These are phyloP conservation scores for Trichosporon sp. DNA, from an alignment of 1,284 basidiomycete genomes.

Conservation along the genomic window DNA sequence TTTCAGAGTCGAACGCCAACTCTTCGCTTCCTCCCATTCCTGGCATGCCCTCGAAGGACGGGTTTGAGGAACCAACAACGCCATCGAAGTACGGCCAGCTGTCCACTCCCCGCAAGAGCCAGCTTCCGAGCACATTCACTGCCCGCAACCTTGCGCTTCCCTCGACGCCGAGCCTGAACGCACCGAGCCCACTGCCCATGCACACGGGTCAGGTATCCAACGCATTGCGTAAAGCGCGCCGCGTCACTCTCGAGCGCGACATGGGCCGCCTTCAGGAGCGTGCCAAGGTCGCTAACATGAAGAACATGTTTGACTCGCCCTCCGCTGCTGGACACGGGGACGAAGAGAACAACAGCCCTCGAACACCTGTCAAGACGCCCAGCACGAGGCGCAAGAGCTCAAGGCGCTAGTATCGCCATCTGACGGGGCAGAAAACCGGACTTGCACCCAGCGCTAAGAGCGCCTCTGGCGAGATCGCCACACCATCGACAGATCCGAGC, in stretches of 20 bases:
- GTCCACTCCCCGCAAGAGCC: slow-evolving; percentile 5
- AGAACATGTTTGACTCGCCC: slow-evolving; percentile 15
- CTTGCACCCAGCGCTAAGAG: neutral
- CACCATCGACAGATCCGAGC: neutral
- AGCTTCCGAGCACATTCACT: slow-evolving; percentile 43
- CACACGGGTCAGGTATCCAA: slow-evolving; percentile 44
- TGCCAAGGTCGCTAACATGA: slow-evolving; percentile 27
- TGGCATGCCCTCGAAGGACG: slow-evolving; percentile 3
- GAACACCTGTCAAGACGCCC: slow-evolving; percentile 6
- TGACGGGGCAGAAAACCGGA: neutral
- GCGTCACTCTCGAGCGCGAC: slow-evolving; percentile 56
- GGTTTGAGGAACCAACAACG: slow-evolving; percentile 11
- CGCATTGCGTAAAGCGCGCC: slow-evolving; percentile 40
- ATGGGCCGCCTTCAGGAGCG: slow-evolving; percentile 49
- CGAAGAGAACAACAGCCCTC: slow-evolving; percentile 1
- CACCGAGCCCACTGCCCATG: slow-evolving; percentile 49
- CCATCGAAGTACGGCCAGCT: slow-evolving; percentile 13
- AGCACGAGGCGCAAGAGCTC: neutral
- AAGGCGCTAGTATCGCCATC: slow-evolving; percentile 13
- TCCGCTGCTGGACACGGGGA: neutral
- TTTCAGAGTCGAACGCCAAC: slow-evolving; percentile 34
- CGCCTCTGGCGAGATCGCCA: neutral
- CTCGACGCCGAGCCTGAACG: slow-evolving; percentile 14
- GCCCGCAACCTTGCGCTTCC: slow-evolving; percentile 47
- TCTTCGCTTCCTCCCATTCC: neutral